Percentiles rank a stretch among this genome's conserved stretches.
phyloP scores from a whole-genome alignment of 768 basidiomycete species.

The Paxillus involutus region DNA sequence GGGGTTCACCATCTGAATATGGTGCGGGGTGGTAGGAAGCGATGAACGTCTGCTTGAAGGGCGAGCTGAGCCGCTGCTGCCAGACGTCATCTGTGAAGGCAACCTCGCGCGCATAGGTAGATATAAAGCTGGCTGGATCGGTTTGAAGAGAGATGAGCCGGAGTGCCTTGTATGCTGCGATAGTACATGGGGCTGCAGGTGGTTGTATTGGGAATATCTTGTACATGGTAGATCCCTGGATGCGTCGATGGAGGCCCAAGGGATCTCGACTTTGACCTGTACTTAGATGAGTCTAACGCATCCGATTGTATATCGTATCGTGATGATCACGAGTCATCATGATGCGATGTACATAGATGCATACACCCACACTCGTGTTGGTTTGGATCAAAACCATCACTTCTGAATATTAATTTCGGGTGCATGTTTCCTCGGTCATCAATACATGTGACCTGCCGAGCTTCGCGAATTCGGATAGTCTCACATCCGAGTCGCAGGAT shows the following conservation, averaged over 20 bases:
- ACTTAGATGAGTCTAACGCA: too few relatives aligned
- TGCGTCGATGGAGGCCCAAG: background rate
- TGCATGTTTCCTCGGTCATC: too few relatives aligned
- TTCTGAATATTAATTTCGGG: too few relatives aligned
- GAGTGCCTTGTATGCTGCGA: conserved; percentile 22
- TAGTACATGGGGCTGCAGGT: conserved; percentile 17
- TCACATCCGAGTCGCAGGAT: too few relatives aligned
- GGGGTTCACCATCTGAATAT: background rate
- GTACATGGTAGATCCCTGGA: conserved; percentile 3
- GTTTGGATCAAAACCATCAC: too few relatives aligned
- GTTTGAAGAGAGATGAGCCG: conserved; percentile 22
- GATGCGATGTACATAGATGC: too few relatives aligned
- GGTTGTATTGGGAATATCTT: conserved; percentile 14
- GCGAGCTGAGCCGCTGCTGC: conserved; percentile 16
- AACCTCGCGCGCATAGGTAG: conserved; percentile 22
- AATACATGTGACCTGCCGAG: too few relatives aligned
- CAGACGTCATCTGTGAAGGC: conserved; percentile 22
- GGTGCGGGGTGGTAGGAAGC: background rate
- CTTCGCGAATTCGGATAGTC: too few relatives aligned
- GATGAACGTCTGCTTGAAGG: conserved; percentile 14
- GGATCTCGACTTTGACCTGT: too few relatives aligned
- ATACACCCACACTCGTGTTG: too few relatives aligned
- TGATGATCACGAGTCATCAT: too few relatives aligned
- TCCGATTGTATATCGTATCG: too few relatives aligned
- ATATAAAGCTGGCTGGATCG: conserved; percentile 21